Base-by-base conservation (phyloP, 371 early-diverging fungal species). In the Neoconidiobolus thromboides region DNA sequence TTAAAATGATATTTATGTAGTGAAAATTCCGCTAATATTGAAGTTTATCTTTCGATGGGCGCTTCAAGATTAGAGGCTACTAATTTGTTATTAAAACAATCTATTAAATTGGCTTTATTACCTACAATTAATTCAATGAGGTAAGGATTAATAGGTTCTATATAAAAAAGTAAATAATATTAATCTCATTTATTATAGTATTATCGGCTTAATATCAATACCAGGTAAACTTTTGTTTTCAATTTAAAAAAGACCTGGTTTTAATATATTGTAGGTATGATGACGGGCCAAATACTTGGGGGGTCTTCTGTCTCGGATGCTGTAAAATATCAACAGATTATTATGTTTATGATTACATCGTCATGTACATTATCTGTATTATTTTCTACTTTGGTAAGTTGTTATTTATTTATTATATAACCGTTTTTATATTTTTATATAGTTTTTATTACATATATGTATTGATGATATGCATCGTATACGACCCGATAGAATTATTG, bases 61-160 rank as follows among this genome's bases (percentile, higher is more conserved):
- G 91, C 91, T 0, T 77, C 79, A 2, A 79, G 91, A 6, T 86
- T 84, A 83, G 93, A 93, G 64, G 85, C 89, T 0, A 83, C 82
- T 3, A 73, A 75, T 15, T 82, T 85, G 0, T 69, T 89, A 39
- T 81, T 82, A 0, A 68, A 74, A 1, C 87, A 88, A 54, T 80
- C 91, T 0, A 76, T 90, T 55, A 72, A 83, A 36, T 64, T 77
- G 2, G 88, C 91, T 37, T 73, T 91, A 72, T 61, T 90, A 57
- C 93, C 93, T 1, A 80, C 82, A 0, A 78, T 93, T 51, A 90
- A 89, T 64, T 75, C 77, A 26, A 88, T 91, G 86, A 75, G 73
- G 72, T 71, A 58, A 15, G 46, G 7, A 14, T 53, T 53, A 12
- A 1, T 36, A 43, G 1, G 2, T 38, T n/a, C 43, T 38, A 5